phyloP scores from a whole-genome alignment of 2,329 filamentous ascomycete genomes.

The Uncinocarpus reesii region DNA sequence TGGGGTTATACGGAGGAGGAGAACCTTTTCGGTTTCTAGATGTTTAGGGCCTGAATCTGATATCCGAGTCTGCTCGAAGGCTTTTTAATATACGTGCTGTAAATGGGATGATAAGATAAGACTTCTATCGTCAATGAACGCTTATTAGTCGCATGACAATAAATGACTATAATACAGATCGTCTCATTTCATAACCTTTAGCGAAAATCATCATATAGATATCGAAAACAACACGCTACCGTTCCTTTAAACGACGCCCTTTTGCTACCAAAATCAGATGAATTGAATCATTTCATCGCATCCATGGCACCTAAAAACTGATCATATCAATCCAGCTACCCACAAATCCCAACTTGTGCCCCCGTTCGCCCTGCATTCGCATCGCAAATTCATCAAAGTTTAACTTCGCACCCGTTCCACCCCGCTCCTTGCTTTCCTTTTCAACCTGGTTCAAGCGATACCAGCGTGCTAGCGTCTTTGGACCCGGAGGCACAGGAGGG shows the following conservation, averaged over 20 bases:
- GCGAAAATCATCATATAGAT: not conserved
- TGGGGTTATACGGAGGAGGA: slow-evolving; percentile 40
- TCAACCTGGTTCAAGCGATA: slow-evolving; percentile 53
- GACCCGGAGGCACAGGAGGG: slow-evolving; percentile 22
- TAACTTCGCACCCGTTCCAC: slow-evolving; percentile 65
- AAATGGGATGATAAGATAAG: no score
- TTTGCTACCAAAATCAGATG: not conserved
- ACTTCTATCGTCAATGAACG: no score
- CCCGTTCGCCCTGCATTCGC: slow-evolving; percentile 59
- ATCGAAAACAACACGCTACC: not conserved
- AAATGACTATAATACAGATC: not conserved
- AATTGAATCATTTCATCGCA: not conserved
- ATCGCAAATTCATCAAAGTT: slow-evolving; percentile 69
- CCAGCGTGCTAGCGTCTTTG: slow-evolving; percentile 37
- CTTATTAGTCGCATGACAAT: not conserved
- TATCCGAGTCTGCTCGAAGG: no score
- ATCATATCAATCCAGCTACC: slow-evolving; percentile 81
- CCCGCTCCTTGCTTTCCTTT: slow-evolving; percentile 56
- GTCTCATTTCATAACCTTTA: not conserved
- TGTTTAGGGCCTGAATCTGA: no score
- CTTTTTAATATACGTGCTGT: no score
- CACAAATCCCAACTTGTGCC: slow-evolving; percentile 64
- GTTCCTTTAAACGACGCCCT: not conserved
- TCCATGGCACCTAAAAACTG: slow-evolving; percentile 46
- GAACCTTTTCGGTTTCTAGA: slow-evolving; percentile 38